Base-by-base conservation (phyloP, 331 rosid genomes). In the Rosa hybrid region DNA sequence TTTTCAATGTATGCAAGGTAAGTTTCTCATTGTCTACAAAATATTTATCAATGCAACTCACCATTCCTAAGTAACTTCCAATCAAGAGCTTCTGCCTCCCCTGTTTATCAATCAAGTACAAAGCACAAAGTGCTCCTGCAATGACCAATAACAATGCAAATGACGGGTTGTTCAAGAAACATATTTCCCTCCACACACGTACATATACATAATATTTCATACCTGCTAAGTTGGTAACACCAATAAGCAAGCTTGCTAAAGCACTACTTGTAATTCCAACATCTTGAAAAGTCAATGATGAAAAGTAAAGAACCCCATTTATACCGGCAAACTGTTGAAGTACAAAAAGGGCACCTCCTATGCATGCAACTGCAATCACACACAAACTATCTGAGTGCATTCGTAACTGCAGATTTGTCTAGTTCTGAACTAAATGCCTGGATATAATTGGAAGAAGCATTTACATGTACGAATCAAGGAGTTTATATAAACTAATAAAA, bases 281-380 rank as follows among this genome's bases (percentile, higher is more conserved):
- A 30, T 90, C 91, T 88, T 85, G 87, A 79, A 94, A 92, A 74
- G 98, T 94, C 87, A 92, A 72, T 13, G 98, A 92, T 59, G 98
- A 94, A 84, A 92, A 94, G 81, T 90, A 94, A 71, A 94, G 97
- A 87, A 94, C 93, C 51, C 93, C 98, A 74, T 94, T 94, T 87
- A 94, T 92, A 72, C 97, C 98, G 4, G 96, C 84, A 80, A 94
- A 92, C 76, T 94, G 98, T 88, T 94, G 98, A 82, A 94, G 94
- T 67, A 86, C 84, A 84, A 94, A 92, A 50, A 94, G 97, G 68
- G 94, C 74, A 51, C 89, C 95, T 83, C 98, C 98, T 45, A 90
- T 86, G 75, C 88, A 84, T 69, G 97, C 90, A 86, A 87, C 98
- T 94, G 96, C 87, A 89, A 84, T 79, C 84, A 74, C 54, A 80